Evolutionary conservation across 129 eudicot species (phyloP).

Genomic region (Lactuca sativa): DNA sequence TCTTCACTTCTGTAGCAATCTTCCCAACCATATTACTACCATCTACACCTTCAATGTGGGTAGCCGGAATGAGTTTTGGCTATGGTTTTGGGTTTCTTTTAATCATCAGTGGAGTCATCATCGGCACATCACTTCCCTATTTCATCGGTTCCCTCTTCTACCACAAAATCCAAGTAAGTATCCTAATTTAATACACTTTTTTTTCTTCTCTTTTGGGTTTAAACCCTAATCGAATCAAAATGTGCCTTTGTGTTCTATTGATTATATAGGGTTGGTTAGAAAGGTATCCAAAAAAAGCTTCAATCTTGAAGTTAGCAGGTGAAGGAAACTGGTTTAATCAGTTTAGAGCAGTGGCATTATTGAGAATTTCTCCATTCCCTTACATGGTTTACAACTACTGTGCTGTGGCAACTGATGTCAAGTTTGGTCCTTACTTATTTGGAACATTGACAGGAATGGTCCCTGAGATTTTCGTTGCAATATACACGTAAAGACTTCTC

Average conservation of each 20-base stretch:
- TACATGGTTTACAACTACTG: constrained; percentile 76
- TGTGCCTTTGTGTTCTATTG: background rate
- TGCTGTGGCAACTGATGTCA: constrained; percentile 91
- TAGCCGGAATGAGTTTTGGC: constrained; percentile 98
- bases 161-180: constrained; percentile 74
- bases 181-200: background rate
- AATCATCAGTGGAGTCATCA: constrained; percentile 54
- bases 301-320: constrained; percentile 82
- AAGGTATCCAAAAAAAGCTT: constrained; percentile 81
- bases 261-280: constrained; percentile 62
- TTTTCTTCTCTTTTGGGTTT: background rate
- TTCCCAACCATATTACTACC: constrained; percentile 80
- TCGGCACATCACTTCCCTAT: constrained; percentile 83
- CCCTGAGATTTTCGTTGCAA: constrained; percentile 83
- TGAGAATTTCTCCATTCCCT: constrained; percentile 92
- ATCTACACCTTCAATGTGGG: constrained; percentile 95
- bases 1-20: constrained; percentile 69
- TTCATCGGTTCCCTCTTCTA: constrained; percentile 72
- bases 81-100: constrained; percentile 82
- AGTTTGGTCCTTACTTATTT: constrained; percentile 70
- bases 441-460: constrained; percentile 82
- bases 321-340: constrained; percentile 81
- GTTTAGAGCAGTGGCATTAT: constrained; percentile 68
- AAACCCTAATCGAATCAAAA: background rate
- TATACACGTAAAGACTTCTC: constrained; percentile 81